Evolutionary conservation across 2,329 filamentous ascomycete genomes (phyloP), one percentile per base, ranked within the genome.

Genomic region (Elsinoe batatas): DNA sequence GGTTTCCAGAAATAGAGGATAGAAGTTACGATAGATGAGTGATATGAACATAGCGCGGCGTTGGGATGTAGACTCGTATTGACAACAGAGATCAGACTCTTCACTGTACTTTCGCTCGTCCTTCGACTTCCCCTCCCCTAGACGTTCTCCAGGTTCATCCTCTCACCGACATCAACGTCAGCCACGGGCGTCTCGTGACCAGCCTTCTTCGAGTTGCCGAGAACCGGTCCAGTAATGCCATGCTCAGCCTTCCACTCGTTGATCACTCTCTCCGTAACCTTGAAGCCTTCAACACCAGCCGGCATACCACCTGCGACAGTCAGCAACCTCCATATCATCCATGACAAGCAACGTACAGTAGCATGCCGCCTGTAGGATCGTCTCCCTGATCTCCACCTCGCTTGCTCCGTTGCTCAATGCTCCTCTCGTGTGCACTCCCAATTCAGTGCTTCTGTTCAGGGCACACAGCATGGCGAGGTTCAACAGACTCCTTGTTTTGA

Each of bases 401-500:
- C 73, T 77, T 10, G 81, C 69, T 0, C 82, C 82, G 60, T 85
- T 85, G 61, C 79, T 82, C 60, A 81, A 68, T 1, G 82, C 82
- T 0, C 82, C 82, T 18, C 80, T 72, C n/a, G 82, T 72, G 64
- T 85, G 82, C 6, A 81, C 75, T 0, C 73, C 81, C 56, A 85
- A 70, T 64, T 85, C 82, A 0, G 78, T 75, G 5, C 71, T 72
- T 4, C 79, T 72, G 62, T 84, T 84, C 59, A 83, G 71, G 2
- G 80, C 80, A 65, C 79, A 79, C 44, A 85, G 71, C 77, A 85
- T 84, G 47, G 77, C 81, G 47, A 85, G 79, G 65, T 84, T 84
- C 54, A 85, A 69, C 55, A 85, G 71, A 54, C 75, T 79, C 46
- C 82, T 75, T 61, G 81, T 77, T 65, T 84, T 82, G 58, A 77